phyloP scores from a whole-genome alignment of 192 early-diverging fungal genomes.

The Umbelopsis sp. region DNA sequence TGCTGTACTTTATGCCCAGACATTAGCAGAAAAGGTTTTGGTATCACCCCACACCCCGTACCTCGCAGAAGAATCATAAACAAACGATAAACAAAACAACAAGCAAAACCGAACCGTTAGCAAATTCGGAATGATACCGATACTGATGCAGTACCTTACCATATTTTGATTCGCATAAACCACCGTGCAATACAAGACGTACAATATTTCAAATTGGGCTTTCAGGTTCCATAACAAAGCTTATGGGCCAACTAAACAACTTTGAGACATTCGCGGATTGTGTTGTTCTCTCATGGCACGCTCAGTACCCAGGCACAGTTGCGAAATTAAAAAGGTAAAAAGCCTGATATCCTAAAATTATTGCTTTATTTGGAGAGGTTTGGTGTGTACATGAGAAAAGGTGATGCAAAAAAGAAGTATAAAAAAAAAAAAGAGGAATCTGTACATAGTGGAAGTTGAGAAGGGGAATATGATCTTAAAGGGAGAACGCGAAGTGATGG shows the following conservation, averaged over 20 bases:
- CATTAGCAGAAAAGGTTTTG: too few relatives aligned
- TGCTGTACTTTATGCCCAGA: too few relatives aligned
- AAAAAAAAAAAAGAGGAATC: neutral
- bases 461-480: neutral
- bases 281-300: too few relatives aligned
- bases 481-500: neutral
- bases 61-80: neutral
- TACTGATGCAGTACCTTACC: neutral
- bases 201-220: too few relatives aligned
- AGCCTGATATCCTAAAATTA: neutral
- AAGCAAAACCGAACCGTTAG: neutral
- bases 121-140: slow-evolving; percentile 18
- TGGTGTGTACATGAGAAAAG: slow-evolving; percentile 17
- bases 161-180: neutral
- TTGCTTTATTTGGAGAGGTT: neutral
- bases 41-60: too few relatives aligned
- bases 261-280: too few relatives aligned
- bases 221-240: too few relatives aligned
- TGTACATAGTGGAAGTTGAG: slow-evolving; percentile 3
- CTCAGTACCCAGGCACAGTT: neutral
- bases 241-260: too few relatives aligned
- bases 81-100: slow-evolving; percentile 3
- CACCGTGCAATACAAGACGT: too few relatives aligned
- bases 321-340: neutral
- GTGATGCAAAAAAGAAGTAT: neutral